Percentiles rank a stretch among this genome's conserved stretches.
Evolutionary conservation across 1,139 yeast genomes (phyloP).

Genomic region (Zygoascus meyerae): DNA sequence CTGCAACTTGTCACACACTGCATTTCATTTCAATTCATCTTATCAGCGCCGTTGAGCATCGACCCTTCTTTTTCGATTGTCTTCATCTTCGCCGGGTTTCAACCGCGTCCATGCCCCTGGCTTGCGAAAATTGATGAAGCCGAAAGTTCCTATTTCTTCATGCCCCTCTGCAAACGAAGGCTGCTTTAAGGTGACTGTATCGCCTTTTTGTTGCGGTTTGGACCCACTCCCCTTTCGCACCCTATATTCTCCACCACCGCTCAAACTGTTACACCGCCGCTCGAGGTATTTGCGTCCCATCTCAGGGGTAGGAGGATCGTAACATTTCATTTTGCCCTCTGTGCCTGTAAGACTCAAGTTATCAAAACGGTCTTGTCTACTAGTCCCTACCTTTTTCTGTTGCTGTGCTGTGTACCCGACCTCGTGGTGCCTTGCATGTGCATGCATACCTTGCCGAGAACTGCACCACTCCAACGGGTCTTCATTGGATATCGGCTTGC

Average conservation of each 20-base stretch:
- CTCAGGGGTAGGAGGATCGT: too few relatives aligned
- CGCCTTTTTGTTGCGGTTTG: conserved; percentile 16
- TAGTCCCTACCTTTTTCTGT: too few relatives aligned
- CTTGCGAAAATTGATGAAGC: conserved; percentile 19
- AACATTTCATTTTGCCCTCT: too few relatives aligned
- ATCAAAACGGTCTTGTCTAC: too few relatives aligned
- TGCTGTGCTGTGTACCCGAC: background rate
- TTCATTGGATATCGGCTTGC: too few relatives aligned
- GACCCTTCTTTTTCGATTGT: conserved; percentile 6
- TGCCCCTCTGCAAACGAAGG: conserved; percentile 22
- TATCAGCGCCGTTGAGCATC: background rate
- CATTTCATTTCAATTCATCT: background rate
- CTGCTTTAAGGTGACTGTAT: conserved; percentile 17
- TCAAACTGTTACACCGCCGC: background rate
- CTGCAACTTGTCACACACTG: background rate
- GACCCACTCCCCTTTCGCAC: conserved; percentile 3
- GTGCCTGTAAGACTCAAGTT: too few relatives aligned
- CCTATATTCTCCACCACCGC: background rate
- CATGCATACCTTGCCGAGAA: background rate
- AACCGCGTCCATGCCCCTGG: conserved; percentile 22
- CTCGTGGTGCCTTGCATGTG: conserved; percentile 6
- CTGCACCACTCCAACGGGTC: too few relatives aligned
- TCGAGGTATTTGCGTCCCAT: background rate
- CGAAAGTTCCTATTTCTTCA: conserved; percentile 19
- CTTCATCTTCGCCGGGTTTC: conserved; percentile 14